Evolutionary conservation across 2,329 filamentous ascomycete species (phyloP), one percentile per base, ranked within the genome.

Genomic region (Dactylonectria macrodidyma): DNA sequence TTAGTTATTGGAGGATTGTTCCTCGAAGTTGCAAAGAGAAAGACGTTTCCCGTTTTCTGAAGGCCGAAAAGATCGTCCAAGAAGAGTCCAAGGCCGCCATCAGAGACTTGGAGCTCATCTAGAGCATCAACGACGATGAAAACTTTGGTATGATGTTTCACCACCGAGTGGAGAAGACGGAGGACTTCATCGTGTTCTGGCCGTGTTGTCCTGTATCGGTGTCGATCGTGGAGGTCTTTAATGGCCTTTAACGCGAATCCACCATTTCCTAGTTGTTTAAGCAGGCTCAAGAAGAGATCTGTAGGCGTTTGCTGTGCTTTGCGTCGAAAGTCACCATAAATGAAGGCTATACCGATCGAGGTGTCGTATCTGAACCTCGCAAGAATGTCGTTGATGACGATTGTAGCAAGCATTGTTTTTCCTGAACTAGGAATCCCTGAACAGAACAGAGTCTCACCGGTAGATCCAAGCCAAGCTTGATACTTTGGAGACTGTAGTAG

Each of bases 261-360:
- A 19, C 19, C 19, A 19, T 19, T 19, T 19, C 19, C 19, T 1
- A 83, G 74, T 56, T 83, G 81, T 50, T 78, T 79, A 2, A 81
- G 24, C 2, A 83, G 59, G 50, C 34, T 36, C 11, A 11, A 7
- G 6, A 36, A 11, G 6, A 36, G 11, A 11, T 36, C 34, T 7
- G 6, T 2, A 11, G 11, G 6, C 34, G 6, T 36, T 11, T 36
- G 34, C 34, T 36, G 6, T 6, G 6, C 11, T 6, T 36, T 6
- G 6, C 34, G 34, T 36, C 34, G 6, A 11, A 36, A 36, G 34
- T 36, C 11, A 3, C 34, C 6, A 11, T 36, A 36, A 11, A 36
- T 36, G 11, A 36, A 36, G 6, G 34, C 34, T 6, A 36, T 36
- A 11, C 34, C 34, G 34, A 36, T 36, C 11, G 6, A 6, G 6